Base-by-base conservation (phyloP, 148 eudicot species). In the Fallopia convolvulus region DNA sequence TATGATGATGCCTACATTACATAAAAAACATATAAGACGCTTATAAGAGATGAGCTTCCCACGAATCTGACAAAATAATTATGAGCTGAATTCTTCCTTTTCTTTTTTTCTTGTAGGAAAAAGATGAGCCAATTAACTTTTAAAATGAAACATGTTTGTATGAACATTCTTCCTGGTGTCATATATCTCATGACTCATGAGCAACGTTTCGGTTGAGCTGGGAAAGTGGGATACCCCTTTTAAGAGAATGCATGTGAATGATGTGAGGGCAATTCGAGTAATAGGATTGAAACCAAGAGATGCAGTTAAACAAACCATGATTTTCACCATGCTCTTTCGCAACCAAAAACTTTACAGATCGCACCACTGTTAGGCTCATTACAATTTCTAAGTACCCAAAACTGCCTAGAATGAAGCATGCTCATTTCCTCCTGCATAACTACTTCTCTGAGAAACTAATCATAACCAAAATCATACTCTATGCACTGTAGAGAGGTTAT, bases 401-500 rank as follows among this genome's bases (percentile, higher is more conserved):
- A 58, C 65, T 58, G 65, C 65, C 65, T 21, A 58, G 21, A 21
- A 58, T 52, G 30, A 58, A 58, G 13, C 65, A 0, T 56, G n/a
- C 63, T 56, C 63, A 56, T 56, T 56, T 56, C 63, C 26, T 56
- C 6, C 63, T 56, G 20, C 26, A 56, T 56, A 56, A 56, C 63
- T 58, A 58, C 12, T 78, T 49, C 72, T 46, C 63, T 42, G 83
- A 72, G 17, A 53, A 70, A 20, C 74, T 65, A 49, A 8, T 42
- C 26, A 74, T 75, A 42, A 48, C 26, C 76, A 75, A 47, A 77
- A 71, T 76, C 72, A 18, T 47, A 56, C 63, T 56, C 23, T 52
- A 52, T 80, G 84, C 56, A 74, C 75, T 72, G 55, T 39, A 79
- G 75, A 72, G 68, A 84, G 79, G 50, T 47, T 46, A 79, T 81